Evolutionary conservation across 2,329 filamentous ascomycete species (phyloP).

Genomic region (Colletotrichum euphorbiae): DNA sequence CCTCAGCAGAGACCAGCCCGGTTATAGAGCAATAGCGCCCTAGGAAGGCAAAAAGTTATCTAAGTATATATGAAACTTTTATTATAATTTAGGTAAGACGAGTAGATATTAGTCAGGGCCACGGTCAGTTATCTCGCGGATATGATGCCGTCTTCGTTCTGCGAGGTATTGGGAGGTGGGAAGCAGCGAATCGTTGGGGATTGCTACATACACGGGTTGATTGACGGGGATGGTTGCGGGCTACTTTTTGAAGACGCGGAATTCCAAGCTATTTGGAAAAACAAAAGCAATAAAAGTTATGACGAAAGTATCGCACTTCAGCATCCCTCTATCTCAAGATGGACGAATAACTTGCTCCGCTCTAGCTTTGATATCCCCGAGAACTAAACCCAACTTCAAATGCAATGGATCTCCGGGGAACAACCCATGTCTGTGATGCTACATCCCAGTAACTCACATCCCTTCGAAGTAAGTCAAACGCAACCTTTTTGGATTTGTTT

Average conservation of each 20-base stretch:
- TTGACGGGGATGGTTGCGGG: constrained; percentile 9
- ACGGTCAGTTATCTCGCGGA: constrained; percentile 16
- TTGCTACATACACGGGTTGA: constrained; percentile 9
- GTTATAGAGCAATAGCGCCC: too few relatives aligned
- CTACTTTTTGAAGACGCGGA: background rate
- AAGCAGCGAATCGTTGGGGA: background rate
- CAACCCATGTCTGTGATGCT: constrained; percentile 68
- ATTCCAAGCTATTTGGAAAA: constrained; percentile 1
- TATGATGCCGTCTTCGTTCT: constrained; percentile 11
- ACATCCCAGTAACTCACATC: constrained; percentile 77
- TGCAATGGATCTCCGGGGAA: constrained; percentile 58
- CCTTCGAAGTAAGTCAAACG: constrained; percentile 67
- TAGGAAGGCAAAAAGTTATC: too few relatives aligned
- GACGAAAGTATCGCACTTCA: background rate
- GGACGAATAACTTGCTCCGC: constrained; percentile 15
- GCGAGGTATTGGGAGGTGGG: background rate
- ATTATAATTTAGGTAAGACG: too few relatives aligned
- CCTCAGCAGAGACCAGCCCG: too few relatives aligned
- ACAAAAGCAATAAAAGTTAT: background rate
- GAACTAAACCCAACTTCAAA: constrained; percentile 52
- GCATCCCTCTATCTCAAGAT: background rate
- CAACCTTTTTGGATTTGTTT: constrained; percentile 59
- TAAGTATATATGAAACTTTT: too few relatives aligned
- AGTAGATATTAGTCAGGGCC: too few relatives aligned
- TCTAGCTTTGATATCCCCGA: constrained; percentile 21